Base-by-base conservation (phyloP, 257 asterid genomes). In the Echites panduratus region DNA sequence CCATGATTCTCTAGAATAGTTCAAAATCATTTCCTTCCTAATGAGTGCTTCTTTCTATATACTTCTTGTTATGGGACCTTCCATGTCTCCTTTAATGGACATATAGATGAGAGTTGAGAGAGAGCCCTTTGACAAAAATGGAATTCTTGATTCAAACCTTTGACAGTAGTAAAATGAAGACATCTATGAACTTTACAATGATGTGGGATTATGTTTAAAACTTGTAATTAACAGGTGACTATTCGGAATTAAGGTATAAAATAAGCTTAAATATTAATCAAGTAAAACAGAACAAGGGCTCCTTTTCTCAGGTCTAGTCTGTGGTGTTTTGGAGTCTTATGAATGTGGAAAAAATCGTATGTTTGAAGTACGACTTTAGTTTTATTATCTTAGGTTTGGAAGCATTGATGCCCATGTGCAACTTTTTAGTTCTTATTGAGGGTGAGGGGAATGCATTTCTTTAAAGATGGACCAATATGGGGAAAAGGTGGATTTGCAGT, bases 331-430 rank as follows among this genome's bases (percentile, higher is more conserved):
- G 47, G 47, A 63, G 45, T 5, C 44, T 29, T 29, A 7, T 32
- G 26, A 35, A 19, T 61, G 1, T 63, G 24, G 35, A 14, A 53
- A 10, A 19, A n/a, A 19, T 3, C n/a, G 59, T 5, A 32, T 32
- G 38, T 32, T 32, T 53, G 59, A 53, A 53, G 59, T 53, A 52
- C 57, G 22, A 62, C 0, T 62, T 16, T 2, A 0, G 47, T 50
- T 32, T 32, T 20, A 4, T 50, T 7, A 17, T 41, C 53, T 56
- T 32, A 53, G 45, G 12, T 35, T 49, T 17, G 35, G 66, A 38
- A 52, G 14, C 56, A 32, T 73, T 61, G 29, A 53, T n/a, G 35
- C 57, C 65, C 77, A 58, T 61, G 71, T 49, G 52, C 27, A 9
- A 7, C 64, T 47, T 0, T 65, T 3, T 62, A 24, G 9, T n/a